Percentiles rank a stretch among this genome's conserved stretches.
Evolutionary conservation across 805 yeast species (phyloP).

Genomic region (Yamadazyma paraphyllophila): DNA sequence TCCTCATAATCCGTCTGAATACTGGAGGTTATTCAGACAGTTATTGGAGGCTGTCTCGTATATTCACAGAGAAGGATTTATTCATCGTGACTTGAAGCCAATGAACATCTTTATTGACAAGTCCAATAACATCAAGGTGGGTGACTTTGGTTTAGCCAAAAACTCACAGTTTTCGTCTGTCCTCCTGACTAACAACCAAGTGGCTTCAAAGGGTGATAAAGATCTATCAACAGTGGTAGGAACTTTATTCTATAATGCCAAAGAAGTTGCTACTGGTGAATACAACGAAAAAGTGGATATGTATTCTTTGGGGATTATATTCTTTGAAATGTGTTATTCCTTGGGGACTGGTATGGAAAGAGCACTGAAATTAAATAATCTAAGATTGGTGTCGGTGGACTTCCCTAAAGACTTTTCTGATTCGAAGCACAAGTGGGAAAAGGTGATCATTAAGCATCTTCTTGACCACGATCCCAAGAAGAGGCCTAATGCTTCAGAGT

Average conservation of each 20-base stretch:
- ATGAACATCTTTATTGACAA: constrained; percentile 94
- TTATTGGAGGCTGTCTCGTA: constrained; percentile 85
- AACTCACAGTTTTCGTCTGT: constrained; percentile 59
- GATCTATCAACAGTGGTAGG: constrained; percentile 93
- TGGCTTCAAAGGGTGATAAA: constrained; percentile 41
- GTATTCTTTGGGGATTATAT: constrained; percentile 91
- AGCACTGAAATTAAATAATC: constrained; percentile 61
- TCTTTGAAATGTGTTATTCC: constrained; percentile 90
- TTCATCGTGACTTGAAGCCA: constrained; percentile 94
- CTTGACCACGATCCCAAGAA: constrained; percentile 75
- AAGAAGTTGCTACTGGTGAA: constrained; percentile 75
- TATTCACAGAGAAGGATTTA: constrained; percentile 90
- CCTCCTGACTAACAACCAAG: constrained; percentile 39
- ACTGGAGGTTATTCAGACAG: constrained; percentile 88
- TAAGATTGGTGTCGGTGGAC: constrained; percentile 57
- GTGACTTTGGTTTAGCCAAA: constrained; percentile 96
- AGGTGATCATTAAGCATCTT: constrained; percentile 61
- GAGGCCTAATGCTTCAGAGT: constrained; percentile 76
- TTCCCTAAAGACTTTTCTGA: constrained; percentile 71
- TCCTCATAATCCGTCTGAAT: constrained; percentile 67
- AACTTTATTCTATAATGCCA: constrained; percentile 89
- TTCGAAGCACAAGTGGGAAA: constrained; percentile 54
- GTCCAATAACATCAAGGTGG: constrained; percentile 83
- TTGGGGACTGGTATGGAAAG: constrained; percentile 94
- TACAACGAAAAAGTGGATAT: constrained; percentile 94